phyloP scores from a whole-genome alignment of 192 early-diverging fungal genomes.

The Hyaloraphidium curvatum region DNA sequence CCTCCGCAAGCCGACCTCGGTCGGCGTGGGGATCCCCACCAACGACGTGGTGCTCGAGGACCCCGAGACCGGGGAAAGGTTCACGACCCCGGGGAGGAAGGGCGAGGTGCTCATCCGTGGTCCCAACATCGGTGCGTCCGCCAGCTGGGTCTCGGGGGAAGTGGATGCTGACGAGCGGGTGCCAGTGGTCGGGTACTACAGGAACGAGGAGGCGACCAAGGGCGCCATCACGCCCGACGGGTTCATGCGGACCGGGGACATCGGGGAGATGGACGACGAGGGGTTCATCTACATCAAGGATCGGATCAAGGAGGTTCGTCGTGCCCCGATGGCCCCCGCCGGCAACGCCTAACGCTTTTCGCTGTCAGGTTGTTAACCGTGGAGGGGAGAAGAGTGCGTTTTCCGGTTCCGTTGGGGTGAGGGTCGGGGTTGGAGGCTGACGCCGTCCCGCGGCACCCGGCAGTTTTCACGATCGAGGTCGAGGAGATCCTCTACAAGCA shows the following conservation, averaged over 20 bases:
- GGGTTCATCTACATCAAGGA: conserved; percentile 9
- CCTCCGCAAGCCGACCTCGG: conserved; percentile 3
- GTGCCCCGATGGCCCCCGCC: no score
- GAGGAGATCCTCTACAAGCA: no score
- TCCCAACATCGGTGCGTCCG: no score
- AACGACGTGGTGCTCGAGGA: conserved; percentile 5
- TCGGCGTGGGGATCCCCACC: not conserved
- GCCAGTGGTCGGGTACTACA: conserved; percentile 13
- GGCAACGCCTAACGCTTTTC: no score
- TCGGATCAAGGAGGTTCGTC: conserved; percentile 7
- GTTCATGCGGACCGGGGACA: conserved; percentile 13
- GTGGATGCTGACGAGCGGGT: no score
- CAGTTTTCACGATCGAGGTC: no score
- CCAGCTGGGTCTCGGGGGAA: no score
- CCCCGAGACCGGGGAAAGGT: not conserved
- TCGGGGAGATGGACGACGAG: conserved; percentile 8
- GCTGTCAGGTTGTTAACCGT: no score
- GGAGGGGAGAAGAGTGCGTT: no score
- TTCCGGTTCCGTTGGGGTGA: no score
- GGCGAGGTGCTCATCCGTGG: not conserved
- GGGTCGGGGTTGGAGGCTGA: no score
- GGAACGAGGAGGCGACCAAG: conserved; percentile 8
- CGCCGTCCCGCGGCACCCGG: no score
- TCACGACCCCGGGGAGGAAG: not conserved
- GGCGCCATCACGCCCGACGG: conserved; percentile 5